A percentile compares a stretch with the other conserved stretches of the same genome.
phyloP scores from a whole-genome alignment of 257 asterid genomes.

The Solanum boliviense region DNA sequence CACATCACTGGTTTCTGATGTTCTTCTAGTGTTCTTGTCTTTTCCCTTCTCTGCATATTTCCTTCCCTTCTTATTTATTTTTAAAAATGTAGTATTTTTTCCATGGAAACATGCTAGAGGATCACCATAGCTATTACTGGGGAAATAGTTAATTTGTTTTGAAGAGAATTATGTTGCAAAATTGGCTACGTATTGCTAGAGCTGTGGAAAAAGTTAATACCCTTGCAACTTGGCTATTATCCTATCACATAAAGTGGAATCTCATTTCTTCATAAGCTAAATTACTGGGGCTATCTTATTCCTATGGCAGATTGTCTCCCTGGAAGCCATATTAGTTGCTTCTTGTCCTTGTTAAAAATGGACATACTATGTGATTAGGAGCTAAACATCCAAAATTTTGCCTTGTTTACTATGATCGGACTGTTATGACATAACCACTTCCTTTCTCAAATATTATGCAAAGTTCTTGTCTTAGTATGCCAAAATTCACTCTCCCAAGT shows the following conservation, averaged over 20 bases:
- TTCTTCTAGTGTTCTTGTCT: too few relatives aligned
- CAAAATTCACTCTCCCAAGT: background rate
- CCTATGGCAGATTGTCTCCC: background rate
- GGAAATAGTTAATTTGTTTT: background rate
- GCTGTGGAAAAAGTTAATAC: background rate
- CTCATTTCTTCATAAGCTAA: background rate
- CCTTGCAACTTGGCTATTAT: background rate
- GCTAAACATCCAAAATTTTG: background rate
- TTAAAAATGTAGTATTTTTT: too few relatives aligned
- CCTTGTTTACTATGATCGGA: background rate
- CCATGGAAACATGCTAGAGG: background rate
- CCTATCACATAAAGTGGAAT: background rate
- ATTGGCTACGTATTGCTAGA: background rate
- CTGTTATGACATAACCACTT: background rate
- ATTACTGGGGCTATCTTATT: background rate
- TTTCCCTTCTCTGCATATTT: too few relatives aligned
- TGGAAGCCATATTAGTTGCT: background rate
- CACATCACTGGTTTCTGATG: too few relatives aligned
- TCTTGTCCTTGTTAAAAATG: background rate
- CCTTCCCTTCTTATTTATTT: too few relatives aligned
- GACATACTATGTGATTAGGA: background rate
- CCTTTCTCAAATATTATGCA: background rate
- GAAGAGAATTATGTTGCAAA: background rate
- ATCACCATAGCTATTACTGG: background rate
- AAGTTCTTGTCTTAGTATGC: background rate